Conservation (phyloP, 129 eudicot genomes). For the Pulicaria dysenterica region DNA sequence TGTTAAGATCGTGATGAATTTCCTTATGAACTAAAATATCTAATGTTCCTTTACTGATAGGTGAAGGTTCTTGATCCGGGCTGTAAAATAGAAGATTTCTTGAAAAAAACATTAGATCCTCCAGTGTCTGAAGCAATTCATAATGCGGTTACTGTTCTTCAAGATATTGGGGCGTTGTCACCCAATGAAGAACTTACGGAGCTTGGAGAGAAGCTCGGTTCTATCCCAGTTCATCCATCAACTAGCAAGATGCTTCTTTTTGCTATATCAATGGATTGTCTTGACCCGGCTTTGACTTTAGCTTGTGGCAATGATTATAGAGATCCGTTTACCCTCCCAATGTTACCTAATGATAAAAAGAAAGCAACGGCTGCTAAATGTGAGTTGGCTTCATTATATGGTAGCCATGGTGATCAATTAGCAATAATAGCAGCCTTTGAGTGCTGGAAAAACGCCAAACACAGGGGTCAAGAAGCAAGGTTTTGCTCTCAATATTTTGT, state of each 20-base stretch:
- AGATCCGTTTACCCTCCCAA: slow-evolving; percentile 83
- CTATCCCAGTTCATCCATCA: slow-evolving; percentile 89
- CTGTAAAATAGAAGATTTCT: slow-evolving; percentile 73
- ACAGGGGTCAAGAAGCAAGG: slow-evolving; percentile 61
- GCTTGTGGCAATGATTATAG: slow-evolving; percentile 85
- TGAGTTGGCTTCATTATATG: slow-evolving; percentile 74
- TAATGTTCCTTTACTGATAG: slow-evolving; percentile 38
- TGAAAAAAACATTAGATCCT: slow-evolving; percentile 81
- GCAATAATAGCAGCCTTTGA: slow-evolving; percentile 89
- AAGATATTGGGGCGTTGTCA: slow-evolving; percentile 91
- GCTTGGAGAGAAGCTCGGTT: slow-evolving; percentile 80
- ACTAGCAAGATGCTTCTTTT: slow-evolving; percentile 96
- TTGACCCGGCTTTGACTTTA: slow-evolving; percentile 95
- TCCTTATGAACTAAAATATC: slow-evolving; percentile 7
- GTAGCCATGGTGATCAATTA: slow-evolving; percentile 86
- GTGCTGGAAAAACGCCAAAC: slow-evolving; percentile 78
- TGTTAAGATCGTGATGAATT: not conserved
- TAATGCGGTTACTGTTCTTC: slow-evolving; percentile 75
- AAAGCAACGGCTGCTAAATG: slow-evolving; percentile 65
- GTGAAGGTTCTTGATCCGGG: slow-evolving; percentile 82
- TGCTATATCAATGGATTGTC: slow-evolving; percentile 77
- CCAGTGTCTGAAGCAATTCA: slow-evolving; percentile 82
- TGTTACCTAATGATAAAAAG: slow-evolving; percentile 60
- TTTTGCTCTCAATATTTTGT: slow-evolving; percentile 78
- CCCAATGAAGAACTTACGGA: slow-evolving; percentile 77